Percentiles rank a stretch among this genome's conserved stretches.
phyloP scores from a whole-genome alignment of 1,284 basidiomycete species.

The Chalciporus sp. region DNA sequence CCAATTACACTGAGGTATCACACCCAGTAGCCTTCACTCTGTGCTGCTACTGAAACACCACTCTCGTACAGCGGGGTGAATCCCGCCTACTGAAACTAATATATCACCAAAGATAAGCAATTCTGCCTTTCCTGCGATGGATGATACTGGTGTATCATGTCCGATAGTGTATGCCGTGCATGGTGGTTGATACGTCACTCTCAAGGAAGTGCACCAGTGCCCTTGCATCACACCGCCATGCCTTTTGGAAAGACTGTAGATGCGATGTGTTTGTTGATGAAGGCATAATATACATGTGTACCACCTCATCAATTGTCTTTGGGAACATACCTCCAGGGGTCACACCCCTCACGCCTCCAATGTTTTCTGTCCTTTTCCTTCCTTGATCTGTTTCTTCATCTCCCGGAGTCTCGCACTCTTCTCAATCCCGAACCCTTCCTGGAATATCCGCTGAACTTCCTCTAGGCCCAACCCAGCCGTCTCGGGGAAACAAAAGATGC shows the following conservation, averaged over 20 bases:
- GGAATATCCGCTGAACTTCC: conserved; percentile 68
- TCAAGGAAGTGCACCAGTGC: too few relatives aligned
- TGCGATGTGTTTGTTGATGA: background rate
- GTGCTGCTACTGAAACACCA: too few relatives aligned
- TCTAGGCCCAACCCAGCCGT: conserved; percentile 77
- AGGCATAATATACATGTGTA: background rate
- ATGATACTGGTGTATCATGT: too few relatives aligned
- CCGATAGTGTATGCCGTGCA: too few relatives aligned
- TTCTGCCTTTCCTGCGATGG: too few relatives aligned
- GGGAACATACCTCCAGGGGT: background rate
- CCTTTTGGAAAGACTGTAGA: too few relatives aligned
- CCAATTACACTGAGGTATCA: too few relatives aligned
- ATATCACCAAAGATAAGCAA: too few relatives aligned
- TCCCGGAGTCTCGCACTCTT: conserved; percentile 52
- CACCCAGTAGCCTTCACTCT: too few relatives aligned
- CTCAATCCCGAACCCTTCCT: conserved; percentile 57
- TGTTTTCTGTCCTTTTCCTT: conserved; percentile 21
- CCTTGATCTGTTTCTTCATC: conserved; percentile 41
- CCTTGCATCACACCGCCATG: background rate
- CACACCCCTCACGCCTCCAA: background rate
- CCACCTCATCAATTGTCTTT: background rate
- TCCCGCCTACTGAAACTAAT: too few relatives aligned
- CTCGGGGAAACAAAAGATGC: conserved; percentile 74
- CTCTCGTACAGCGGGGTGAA: too few relatives aligned
- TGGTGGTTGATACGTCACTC: too few relatives aligned